phyloP scores from a whole-genome alignment of 2,329 filamentous ascomycete species.

The Aspergillus pseudonomiae region DNA sequence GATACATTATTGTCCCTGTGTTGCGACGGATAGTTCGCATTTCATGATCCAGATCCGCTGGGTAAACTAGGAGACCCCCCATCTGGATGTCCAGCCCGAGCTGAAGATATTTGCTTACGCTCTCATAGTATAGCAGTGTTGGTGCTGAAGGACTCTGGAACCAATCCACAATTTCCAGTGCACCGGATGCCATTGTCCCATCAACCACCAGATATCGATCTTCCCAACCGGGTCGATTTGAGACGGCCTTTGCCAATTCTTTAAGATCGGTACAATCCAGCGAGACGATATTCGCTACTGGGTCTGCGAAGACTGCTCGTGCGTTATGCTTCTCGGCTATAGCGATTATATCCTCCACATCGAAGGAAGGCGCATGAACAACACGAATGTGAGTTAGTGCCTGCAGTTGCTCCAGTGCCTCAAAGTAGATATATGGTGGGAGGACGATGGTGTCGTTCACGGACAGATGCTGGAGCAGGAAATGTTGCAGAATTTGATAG shows the following conservation, averaged over 20 bases:
- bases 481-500: neutral
- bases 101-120: neutral
- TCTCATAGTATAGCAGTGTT: slow-evolving; percentile 1
- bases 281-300: neutral
- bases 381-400: neutral
- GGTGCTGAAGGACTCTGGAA: neutral
- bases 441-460: neutral
- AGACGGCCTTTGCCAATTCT: neutral
- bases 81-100: neutral
- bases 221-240: neutral
- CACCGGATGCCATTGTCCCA: slow-evolving; percentile 1
- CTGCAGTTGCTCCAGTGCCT: neutral
- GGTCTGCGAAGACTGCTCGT: neutral
- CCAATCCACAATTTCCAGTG: neutral
- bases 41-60: neutral
- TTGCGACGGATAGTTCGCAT: too few relatives aligned
- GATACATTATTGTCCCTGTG: too few relatives aligned
- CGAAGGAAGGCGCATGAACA: neutral
- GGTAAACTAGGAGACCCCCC: neutral
- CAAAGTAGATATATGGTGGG: slow-evolving; percentile 4
- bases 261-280: neutral
- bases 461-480: neutral
- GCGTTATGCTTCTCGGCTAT: slow-evolving; percentile 1
- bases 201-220: neutral
- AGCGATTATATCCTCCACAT: neutral